Base-by-base conservation (phyloP, 768 basidiomycete species). In the Suillus fuscotomentosus region DNA sequence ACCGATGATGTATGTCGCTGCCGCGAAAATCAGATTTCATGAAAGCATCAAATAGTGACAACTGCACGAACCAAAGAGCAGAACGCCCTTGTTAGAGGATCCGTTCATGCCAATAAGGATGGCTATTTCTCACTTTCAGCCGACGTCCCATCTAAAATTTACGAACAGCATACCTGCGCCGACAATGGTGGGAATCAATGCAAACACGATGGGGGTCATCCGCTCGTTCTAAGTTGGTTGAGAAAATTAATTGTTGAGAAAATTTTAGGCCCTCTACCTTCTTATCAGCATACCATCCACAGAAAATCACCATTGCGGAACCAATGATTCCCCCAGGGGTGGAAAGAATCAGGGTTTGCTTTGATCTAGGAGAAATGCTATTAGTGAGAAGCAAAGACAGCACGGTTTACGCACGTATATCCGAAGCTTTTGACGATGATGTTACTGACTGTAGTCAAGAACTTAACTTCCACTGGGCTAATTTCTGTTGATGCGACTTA, bases 231-330 rank as follows among this genome's bases (percentile, higher is more conserved):
- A 47, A 61, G 14, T n/a, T 24, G 38, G 20, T 15, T 20, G 22
- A 39, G 59, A 13, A 31, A 4, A 63, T 11, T n/a, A 34, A 63
- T 9, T 17, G 34, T 54, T 43, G 54, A 59, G 13, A 27, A 50
- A 36, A 55, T 31, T 45, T 17, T 45, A 54, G 24, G 24, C 11
- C 11, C 39, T 59, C 9, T 60, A 84, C 87, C 82, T 83, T 88
- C 72, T 76, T 84, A 68, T 89, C 88, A 0, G 88, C 87, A 70
- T 86, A 87, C 82, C 85, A 89, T 3, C 87, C 87, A 66, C 85
- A 87, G 5, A 80, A 68, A 20, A 88, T 66, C 2, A 83, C 81
- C 65, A 78, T 86, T 4, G 75, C 48, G 0, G 86, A 79, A 4
- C 79, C 82, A 31, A 89, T 71, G 10, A 75, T 79, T 3, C 88